Base-by-base conservation (phyloP, 768 basidiomycete species). In the Tricholoma sp. region DNA sequence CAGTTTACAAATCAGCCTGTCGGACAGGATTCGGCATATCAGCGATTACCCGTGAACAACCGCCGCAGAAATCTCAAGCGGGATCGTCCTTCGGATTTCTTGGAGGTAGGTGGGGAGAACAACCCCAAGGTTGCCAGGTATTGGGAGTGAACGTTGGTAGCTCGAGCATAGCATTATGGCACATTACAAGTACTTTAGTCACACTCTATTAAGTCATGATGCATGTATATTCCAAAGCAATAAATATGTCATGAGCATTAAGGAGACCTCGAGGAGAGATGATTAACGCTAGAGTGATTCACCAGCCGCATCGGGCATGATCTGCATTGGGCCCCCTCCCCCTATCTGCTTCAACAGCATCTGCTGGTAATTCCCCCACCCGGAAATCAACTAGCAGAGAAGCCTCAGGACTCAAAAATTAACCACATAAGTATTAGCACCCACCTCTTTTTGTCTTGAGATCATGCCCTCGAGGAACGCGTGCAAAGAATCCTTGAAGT, bases 401-500 rank as follows among this genome's bases (percentile, higher is more conserved):
- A 21, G 43, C 19, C 21, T 29, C 37, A 51, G 50, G 43, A 22
- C 24, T 29, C 37, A 47, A 46, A 21, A 27, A 7, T 9, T 8
- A 9, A 14, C 19, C 34, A 4, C 2, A 52, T 19, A 9, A 10
- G n/a, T 3, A 34, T 14, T 18, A 11, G 57, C 29, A 64, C 80
- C 55, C 31, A 86, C 86, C 78, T 89, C 83, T 69, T 88, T 91
- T 74, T 99, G 95, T 54, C 86, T 78, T 4, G 78, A 71, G 50
- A 95, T 88, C 88, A 96, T 90, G 5, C 88, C 91, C 43, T 94
- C 89, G 54, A 98, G 74, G 70, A 93, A 94, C 3, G 79, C 79
- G 69, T 92, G 89, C 61, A 99, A 69, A 2, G 88, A 80, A 45
- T 81, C 77, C 71, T 94, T 95, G 72, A 98, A 97, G 68, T 98